Percentiles rank a stretch among this genome's conserved stretches.
These are phyloP conservation scores for Suhomyces emberorum DNA, from an alignment of 805 yeast species.

Conservation along the genomic window DNA sequence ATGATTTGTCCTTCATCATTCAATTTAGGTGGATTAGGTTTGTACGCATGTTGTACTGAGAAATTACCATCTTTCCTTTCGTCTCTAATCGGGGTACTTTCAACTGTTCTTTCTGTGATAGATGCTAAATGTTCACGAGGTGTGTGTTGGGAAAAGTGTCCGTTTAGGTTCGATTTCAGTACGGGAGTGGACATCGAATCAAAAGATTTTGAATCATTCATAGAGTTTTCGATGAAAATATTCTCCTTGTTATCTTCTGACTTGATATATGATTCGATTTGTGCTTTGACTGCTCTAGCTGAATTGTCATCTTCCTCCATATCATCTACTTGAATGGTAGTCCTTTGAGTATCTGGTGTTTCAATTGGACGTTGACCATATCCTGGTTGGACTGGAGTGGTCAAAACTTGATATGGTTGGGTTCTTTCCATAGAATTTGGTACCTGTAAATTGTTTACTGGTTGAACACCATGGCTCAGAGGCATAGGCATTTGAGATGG, in stretches of 20 bases:
- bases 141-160: conserved; percentile 5
- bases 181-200: conserved; percentile 32
- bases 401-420: conserved; percentile 13
- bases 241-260: conserved; percentile 48
- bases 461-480: not conserved
- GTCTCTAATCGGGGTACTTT: conserved; percentile 22
- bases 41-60: conserved; percentile 14
- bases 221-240: conserved; percentile 34
- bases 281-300: conserved; percentile 34
- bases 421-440: not conserved
- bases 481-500: conserved; percentile 8
- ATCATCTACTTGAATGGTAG: conserved; percentile 43
- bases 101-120: conserved; percentile 30
- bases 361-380: conserved; percentile 17
- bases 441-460: not conserved
- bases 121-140: conserved; percentile 28
- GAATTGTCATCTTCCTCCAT: conserved; percentile 30
- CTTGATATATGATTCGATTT: conserved; percentile 26
- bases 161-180: conserved; percentile 13
- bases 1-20: conserved; percentile 29
- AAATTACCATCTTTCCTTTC: conserved; percentile 3
- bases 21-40: conserved; percentile 33
- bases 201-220: conserved; percentile 18
- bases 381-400: conserved; percentile 31
- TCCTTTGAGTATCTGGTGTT: conserved; percentile 46